These are phyloP conservation scores for Diplodia sapinea DNA, from an alignment of 2,329 filamentous ascomycete genomes.

Conservation along the genomic window DNA sequence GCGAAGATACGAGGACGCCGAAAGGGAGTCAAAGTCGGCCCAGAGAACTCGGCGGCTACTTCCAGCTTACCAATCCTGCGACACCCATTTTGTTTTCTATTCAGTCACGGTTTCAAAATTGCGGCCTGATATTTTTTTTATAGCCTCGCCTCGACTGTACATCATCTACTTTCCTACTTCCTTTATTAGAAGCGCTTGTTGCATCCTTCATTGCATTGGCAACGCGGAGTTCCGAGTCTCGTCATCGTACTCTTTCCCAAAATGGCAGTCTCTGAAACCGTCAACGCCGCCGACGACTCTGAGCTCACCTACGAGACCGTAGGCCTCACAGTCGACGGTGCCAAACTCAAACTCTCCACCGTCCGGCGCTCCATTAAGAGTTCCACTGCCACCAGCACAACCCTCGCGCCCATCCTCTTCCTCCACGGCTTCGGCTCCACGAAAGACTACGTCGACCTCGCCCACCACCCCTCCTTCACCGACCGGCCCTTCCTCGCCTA, in stretches of 20 bases:
- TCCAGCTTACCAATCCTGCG: conserved; percentile 3
- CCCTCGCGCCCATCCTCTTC: conserved; percentile 35
- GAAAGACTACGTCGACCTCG: conserved; percentile 39
- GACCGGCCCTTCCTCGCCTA: conserved; percentile 36
- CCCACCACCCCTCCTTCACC: conserved; percentile 33
- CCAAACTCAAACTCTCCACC: background rate
- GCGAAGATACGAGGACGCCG: background rate
- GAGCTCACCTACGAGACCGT: conserved; percentile 9
- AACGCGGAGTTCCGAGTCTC: background rate
- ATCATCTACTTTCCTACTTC: background rate
- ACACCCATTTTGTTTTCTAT: background rate
- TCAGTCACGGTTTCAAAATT: background rate
- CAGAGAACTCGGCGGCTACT: background rate
- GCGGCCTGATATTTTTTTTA: background rate
- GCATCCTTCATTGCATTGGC: background rate
- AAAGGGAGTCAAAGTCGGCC: background rate
- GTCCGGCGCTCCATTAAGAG: background rate
- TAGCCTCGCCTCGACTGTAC: background rate
- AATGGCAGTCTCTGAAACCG: background rate
- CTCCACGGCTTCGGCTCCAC: conserved; percentile 39
- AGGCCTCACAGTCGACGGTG: background rate
- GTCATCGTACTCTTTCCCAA: background rate
- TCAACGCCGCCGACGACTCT: background rate
- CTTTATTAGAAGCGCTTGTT: background rate
- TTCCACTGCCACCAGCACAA: background rate